Base-by-base conservation (phyloP, 345 rosid genomes). In the Ailanthus altissimus region DNA sequence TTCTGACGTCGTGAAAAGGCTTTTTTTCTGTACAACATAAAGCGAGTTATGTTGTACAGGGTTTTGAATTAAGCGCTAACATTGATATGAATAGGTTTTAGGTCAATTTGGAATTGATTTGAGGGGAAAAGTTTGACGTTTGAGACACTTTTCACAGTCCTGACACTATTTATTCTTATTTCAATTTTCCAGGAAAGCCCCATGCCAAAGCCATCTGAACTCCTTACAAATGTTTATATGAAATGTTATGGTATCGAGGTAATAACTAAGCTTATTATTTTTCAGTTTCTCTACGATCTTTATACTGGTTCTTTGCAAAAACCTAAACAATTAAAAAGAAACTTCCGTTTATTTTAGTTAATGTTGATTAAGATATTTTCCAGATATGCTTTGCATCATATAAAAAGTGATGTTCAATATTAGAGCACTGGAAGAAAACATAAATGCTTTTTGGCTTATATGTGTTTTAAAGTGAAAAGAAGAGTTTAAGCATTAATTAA, bases 191-290 rank as follows among this genome's bases (percentile, higher is more conserved):
- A 93, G 99, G 99, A 96, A 81, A 88, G 92, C 84, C 93, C 98
- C 71, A 88, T 96, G 95, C 99, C 99, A 21, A 94, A 93, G 25
- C 83, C 98, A 45, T 85, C 92, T 12, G 98, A 92, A 79, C 97
- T 96, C 57, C 93, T 89, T 75, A 78, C 91, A 63, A 90, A 96
- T 76, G 97, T 96, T 56, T 90, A 91, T 61, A 90, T 67, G 49
- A 93, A 96, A 80, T 97, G 97, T 70, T 77, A 63, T 51, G 97
- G 97, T 74, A 74, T 77, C 59, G 98, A 92, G 98, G 98, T 96
- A 89, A 77, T 70, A 25, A 67, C 73, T 36, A 23, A n/a, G 32
- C 59, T 40, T 36, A 11, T 63, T 53, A 16, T 16, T 40, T 38
- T 32, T 72, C 13, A 5, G 51, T 68, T 47, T 23, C 20, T 46